phyloP scores from a whole-genome alignment of 148 eudicot species.

The Rhododendron vialii region DNA sequence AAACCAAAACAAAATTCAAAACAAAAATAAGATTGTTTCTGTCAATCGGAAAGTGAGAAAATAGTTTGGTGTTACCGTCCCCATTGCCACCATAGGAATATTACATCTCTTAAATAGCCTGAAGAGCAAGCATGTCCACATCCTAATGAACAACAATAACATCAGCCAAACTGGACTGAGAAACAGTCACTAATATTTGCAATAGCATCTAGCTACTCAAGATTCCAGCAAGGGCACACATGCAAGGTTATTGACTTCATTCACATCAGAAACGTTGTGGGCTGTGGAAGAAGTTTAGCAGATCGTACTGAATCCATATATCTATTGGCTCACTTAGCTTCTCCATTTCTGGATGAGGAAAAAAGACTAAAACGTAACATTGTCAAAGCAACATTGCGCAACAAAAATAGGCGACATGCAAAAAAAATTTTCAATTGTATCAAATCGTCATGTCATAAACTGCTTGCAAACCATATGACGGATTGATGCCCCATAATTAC shows the following conservation, averaged over 20 bases:
- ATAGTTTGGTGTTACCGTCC: constrained; percentile 49
- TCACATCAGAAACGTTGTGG: not conserved
- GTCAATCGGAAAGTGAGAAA: not conserved
- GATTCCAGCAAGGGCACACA: not conserved
- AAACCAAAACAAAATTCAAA: not conserved
- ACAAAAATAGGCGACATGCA: not conserved
- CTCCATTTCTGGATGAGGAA: not conserved
- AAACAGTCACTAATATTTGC: not conserved
- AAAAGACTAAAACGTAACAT: not conserved
- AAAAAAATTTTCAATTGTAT: not conserved
- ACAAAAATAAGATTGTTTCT: not conserved
- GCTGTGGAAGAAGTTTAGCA: not conserved
- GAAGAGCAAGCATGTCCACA: constrained; percentile 95
- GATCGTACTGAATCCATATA: not conserved
- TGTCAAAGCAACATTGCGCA: not conserved
- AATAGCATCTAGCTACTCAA: not conserved
- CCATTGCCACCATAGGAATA: constrained; percentile 90
- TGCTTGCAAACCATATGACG: not conserved
- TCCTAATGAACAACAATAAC: constrained; percentile 36
- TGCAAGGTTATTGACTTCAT: not conserved
- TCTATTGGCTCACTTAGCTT: not conserved
- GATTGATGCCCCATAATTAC: not conserved
- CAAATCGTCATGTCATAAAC: not conserved
- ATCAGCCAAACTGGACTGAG: not conserved
- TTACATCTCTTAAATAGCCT: constrained; percentile 74